Conservation (phyloP, 768 basidiomycete genomes). For the Tricholoma hemisulphureum region DNA sequence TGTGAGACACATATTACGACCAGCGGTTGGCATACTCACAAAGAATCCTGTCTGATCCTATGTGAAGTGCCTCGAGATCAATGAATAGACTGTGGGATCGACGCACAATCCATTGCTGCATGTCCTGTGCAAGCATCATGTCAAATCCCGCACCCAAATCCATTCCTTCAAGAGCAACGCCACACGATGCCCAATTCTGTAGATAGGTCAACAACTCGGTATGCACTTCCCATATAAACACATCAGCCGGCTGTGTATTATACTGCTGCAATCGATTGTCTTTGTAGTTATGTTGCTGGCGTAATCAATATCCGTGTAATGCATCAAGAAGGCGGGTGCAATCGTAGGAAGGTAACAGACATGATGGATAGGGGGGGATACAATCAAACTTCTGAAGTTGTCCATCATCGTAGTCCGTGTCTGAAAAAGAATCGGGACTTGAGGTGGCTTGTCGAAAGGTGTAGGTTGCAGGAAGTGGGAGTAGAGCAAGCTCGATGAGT, state of each 20-base stretch:
- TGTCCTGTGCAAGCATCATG: neutral
- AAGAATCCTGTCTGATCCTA: neutral
- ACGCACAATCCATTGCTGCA: neutral
- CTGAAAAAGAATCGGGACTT: slow-evolving; percentile 1
- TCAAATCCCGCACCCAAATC: neutral
- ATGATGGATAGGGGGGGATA: slow-evolving; percentile 2
- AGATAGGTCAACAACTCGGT: neutral
- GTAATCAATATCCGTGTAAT: neutral
- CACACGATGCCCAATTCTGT: too few species aligned
- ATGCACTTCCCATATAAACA: neutral
- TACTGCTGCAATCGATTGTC: neutral
- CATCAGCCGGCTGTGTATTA: neutral
- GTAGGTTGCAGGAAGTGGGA: neutral
- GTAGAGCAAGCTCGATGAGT: neutral
- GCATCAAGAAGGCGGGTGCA: neutral
- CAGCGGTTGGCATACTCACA: neutral
- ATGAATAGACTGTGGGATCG: neutral
- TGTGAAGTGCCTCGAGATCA: neutral
- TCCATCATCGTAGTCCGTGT: neutral
- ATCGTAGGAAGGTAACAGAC: neutral
- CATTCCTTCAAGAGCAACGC: neutral
- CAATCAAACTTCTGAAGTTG: neutral
- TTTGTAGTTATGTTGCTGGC: neutral
- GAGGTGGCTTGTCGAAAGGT: neutral
- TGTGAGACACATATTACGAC: neutral